Evolutionary conservation across 2,329 filamentous ascomycete species (phyloP), one percentile per base, ranked within the genome.

Genomic region (Colletotrichum liaoningense): DNA sequence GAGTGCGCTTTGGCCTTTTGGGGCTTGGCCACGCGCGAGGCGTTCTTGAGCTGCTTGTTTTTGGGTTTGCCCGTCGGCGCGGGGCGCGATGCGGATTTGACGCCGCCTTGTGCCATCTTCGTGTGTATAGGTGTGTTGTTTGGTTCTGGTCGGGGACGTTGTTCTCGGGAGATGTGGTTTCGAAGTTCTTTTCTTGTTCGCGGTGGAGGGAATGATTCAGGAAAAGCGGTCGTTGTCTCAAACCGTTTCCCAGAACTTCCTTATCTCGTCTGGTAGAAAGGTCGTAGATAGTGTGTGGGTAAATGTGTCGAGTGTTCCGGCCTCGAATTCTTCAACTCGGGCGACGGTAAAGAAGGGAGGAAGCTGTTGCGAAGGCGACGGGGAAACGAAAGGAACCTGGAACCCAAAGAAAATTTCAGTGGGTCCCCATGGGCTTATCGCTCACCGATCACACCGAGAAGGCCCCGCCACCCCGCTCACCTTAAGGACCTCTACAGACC

Each of bases 81-180:
- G 24, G 84, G 80, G 71, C 84, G 82, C 52, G 83, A 80, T 42
- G 84, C 80, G 72, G 86, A 87, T 77, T 90, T 90, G 60, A 88
- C 78, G 6, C 83, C 79, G 76, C 89, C 89, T 81, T 91, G 89
- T 2, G 86, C 88, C 89, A 91, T 90, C 38, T 46, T 72, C 38
- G 2, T 57, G n/a, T n/a, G 4, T 19, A 46, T 63, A 4, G 7
- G 42, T 30, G 19, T n/a, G 38, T 9, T 2, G 59, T 33, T 33
- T 52, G 42, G 24, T 35, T 19, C 14, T 12, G 26, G 38, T 52
- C 59, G 59, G 49, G 38, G n/a, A 35, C 35, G 38, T 28, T 26
- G 46, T 24, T 22, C 59, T 35, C 24, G 11, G 38, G 19, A 16
- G 59, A 4, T 63, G 16, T 30, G 59, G 11, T 38, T 38, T 42